Conservation (phyloP, 305 asterid genomes). For the Ajuga reptans region DNA sequence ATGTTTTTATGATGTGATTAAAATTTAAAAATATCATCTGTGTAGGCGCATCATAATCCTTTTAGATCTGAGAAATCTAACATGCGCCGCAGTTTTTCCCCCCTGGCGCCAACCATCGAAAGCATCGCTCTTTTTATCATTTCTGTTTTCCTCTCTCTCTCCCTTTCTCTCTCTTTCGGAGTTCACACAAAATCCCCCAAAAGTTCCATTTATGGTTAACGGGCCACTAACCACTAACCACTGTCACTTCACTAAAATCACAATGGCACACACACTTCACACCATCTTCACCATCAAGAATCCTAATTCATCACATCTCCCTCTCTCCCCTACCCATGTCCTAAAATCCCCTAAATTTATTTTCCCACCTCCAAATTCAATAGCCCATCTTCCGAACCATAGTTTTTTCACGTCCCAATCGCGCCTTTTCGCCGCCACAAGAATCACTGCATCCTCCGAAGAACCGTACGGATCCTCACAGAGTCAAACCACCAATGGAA, state of each 20-base stretch:
- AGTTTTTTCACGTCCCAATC: constrained; percentile 13
- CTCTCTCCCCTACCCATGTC: constrained; percentile 15
- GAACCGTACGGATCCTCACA: constrained; percentile 30
- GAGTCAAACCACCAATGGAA: constrained; percentile 10
- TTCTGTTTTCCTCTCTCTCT: neutral
- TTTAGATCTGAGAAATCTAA: neutral
- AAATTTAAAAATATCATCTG: too few relatives aligned
- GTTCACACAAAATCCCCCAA: neutral
- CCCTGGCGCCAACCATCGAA: constrained; percentile 25
- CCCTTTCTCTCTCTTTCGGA: neutral
- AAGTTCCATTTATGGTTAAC: neutral
- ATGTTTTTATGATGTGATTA: too few relatives aligned
- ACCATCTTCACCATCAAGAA: constrained; percentile 25
- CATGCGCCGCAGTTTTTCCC: neutral
- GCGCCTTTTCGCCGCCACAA: constrained; percentile 22
- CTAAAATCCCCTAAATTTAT: constrained; percentile 17
- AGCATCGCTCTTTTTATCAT: constrained; percentile 18
- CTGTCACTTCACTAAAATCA: neutral
- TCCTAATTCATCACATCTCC: constrained; percentile 1
- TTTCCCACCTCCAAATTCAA: constrained; percentile 23
- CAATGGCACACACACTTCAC: constrained; percentile 33
- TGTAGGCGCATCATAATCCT: neutral
- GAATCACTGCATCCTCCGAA: constrained; percentile 28
- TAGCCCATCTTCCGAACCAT: constrained; percentile 20
- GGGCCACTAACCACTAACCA: neutral